These are phyloP conservation scores for Neocucurbitaria cava DNA, from an alignment of 2,329 filamentous ascomycete genomes.

Conservation along the genomic window DNA sequence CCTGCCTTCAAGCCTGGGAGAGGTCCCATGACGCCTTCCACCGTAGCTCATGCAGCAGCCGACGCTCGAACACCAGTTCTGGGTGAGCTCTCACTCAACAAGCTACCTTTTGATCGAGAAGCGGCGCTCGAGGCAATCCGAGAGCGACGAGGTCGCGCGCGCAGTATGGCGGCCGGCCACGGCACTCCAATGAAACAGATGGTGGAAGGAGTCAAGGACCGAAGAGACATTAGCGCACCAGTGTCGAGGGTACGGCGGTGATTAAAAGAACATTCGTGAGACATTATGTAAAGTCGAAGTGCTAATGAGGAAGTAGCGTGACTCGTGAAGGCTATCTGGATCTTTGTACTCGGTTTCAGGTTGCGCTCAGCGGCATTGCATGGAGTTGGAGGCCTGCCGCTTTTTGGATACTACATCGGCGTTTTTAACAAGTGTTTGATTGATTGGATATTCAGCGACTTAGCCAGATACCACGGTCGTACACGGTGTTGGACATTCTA, in stretches of 20 bases:
- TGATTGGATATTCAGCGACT: conserved; percentile 13
- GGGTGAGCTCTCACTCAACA: conserved; percentile 43
- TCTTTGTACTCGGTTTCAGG: conserved; percentile 18
- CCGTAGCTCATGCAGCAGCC: conserved; percentile 43
- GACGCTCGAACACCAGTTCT: conserved; percentile 39
- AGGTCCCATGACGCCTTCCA: conserved; percentile 42
- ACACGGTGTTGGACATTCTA: conserved; percentile 11
- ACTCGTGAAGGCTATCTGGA: conserved; percentile 6
- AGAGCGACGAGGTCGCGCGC: conserved; percentile 73
- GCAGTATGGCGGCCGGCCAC: conserved; percentile 70
- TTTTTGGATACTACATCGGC: conserved; percentile 7
- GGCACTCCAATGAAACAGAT: conserved; percentile 68
- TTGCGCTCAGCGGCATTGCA: conserved; percentile 42
- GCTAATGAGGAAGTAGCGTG: conserved; percentile 13
- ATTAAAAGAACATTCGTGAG: not conserved
- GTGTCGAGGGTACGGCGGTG: conserved; percentile 38
- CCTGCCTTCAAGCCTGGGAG: conserved; percentile 39
- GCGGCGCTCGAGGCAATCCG: conserved; percentile 78
- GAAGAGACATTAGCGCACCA: conserved; percentile 58
- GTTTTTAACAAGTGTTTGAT: conserved; percentile 14
- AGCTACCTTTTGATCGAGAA: conserved; percentile 63
- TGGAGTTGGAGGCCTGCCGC: conserved; percentile 35
- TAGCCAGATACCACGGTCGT: conserved; percentile 35
- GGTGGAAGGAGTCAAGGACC: conserved; percentile 57
- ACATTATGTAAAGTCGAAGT: not conserved